Evolutionary conservation across 371 early-diverging fungal genomes (phyloP), one percentile per base, ranked within the genome.

Genomic region (Mortierella sp.): DNA sequence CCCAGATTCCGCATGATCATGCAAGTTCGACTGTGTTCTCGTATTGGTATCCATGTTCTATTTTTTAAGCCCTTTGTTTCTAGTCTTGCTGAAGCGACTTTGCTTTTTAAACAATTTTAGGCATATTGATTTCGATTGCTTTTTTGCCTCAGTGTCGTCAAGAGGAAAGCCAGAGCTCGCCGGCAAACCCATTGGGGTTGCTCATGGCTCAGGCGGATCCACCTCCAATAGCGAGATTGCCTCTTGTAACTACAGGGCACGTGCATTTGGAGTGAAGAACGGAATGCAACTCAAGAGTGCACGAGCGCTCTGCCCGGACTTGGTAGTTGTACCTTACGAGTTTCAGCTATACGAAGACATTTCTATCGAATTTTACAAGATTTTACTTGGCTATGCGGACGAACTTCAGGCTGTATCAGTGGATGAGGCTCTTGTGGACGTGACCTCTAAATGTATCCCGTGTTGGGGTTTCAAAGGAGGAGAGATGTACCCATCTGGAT

Each of bases 61-160:
- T 1, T 23, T 28, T 52, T 52, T 23, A 4, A 23, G 23, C 50
- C 15, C n/a, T 21, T 12, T 48, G 16, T 16, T 0, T 15, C 37
- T 5, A 46, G 11, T 11, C 14, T n/a, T 51, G 21, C 11, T 5
- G 14, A 12, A 7, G n/a, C n/a, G n/a, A n/a, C 15, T n/a, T 21
- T 18, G 3, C 19, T 14, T 12, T 21, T 52, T 16, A 23, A 46
- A 57, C 28, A n/a, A 2, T 50, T 26, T 18, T 52, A 90, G 94
- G 90, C 97, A 98, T 75, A 82, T 96, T 21, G 98, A 97, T 72
- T 92, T 98, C 80, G 98, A 98, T 82, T 95, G 95, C 72, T 98
- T 96, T 71, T 97, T 97, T 80, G 95, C 91, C 0, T 92, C 95
- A 0, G 95, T 93, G 0, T 91, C 94, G 0, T 75, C 94, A 15